phyloP scores from a whole-genome alignment of 768 basidiomycete genomes.

The Psilocybe azurescens region DNA sequence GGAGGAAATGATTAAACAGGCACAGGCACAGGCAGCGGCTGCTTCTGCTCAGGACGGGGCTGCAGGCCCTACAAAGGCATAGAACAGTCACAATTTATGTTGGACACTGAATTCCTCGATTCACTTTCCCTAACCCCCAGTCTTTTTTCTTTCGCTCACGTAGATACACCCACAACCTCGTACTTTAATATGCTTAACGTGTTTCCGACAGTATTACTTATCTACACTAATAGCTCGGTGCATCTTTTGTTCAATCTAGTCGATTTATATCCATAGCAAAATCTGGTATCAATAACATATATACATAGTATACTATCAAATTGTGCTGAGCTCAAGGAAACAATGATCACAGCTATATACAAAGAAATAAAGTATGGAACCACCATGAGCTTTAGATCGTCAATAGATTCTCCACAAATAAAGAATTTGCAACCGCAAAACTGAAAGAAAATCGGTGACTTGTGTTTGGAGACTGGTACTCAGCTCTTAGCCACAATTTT shows the following conservation, averaged over 20 bases:
- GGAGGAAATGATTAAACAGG: conserved; percentile 44
- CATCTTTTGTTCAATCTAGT: background rate
- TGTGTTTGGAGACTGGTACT: background rate
- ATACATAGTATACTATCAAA: background rate
- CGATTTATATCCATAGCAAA: conserved; percentile 3
- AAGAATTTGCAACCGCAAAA: no score
- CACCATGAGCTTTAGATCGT: no score
- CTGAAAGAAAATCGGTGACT: background rate
- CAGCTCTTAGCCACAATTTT: background rate
- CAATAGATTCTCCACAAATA: no score
- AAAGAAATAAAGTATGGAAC: no score
- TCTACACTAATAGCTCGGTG: conserved; percentile 9
- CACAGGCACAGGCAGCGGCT: conserved; percentile 29
- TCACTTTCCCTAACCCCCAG: background rate
- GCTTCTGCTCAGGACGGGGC: conserved; percentile 4
- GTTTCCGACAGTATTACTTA: conserved; percentile 1
- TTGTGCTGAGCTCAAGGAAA: no score
- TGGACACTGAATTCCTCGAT: background rate
- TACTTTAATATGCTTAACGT: conserved; percentile 1
- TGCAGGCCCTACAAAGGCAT: conserved; percentile 1
- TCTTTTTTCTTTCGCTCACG: background rate
- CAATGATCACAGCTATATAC: no score
- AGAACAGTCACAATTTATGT: background rate
- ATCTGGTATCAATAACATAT: background rate
- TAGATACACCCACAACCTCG: background rate